These are phyloP conservation scores for Grigorovia humatica DNA, from an alignment of 805 yeast genomes.

Conservation along the genomic window DNA sequence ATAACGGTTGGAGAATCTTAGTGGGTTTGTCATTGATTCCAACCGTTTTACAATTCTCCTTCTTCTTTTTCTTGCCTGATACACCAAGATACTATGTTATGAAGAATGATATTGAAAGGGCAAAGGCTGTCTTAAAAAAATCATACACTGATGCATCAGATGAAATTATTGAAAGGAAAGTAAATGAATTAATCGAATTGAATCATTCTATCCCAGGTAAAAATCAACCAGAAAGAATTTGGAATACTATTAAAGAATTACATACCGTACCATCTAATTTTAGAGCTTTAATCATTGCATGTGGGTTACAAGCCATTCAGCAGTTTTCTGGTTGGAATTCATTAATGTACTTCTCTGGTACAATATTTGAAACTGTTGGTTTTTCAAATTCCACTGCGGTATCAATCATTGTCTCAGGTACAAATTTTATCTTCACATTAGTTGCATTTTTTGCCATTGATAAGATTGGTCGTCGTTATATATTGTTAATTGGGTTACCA, in stretches of 20 bases:
- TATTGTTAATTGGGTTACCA: conserved; percentile 71
- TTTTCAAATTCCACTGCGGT: conserved; percentile 88
- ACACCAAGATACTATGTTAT: conserved; percentile 86
- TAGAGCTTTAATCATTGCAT: conserved; percentile 80
- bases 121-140: conserved; percentile 52
- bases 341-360: conserved; percentile 87
- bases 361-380: conserved; percentile 86
- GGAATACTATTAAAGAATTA: conserved; percentile 52
- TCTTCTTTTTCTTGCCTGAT: conserved; percentile 84
- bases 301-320: conserved; percentile 92
- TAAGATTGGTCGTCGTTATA: conserved; percentile 75
- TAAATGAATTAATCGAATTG: conserved; percentile 49
- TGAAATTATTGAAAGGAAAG: conserved; percentile 52
- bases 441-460: conserved; percentile 84
- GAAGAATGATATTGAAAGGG: conserved; percentile 53
- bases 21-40: conserved; percentile 90
- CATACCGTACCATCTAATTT: conserved; percentile 69
- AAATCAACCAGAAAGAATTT: conserved; percentile 38
- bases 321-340: conserved; percentile 97
- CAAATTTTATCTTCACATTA: conserved; percentile 81
- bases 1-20: conserved; percentile 86
- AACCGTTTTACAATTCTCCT: conserved; percentile 61
- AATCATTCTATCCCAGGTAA: conserved; percentile 39
- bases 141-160: conserved; percentile 57
- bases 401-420: conserved; percentile 85